Percentiles rank a stretch among this genome's conserved stretches.
Conservation (phyloP, 805 yeast species). For the Kazachstania taianensis region DNA sequence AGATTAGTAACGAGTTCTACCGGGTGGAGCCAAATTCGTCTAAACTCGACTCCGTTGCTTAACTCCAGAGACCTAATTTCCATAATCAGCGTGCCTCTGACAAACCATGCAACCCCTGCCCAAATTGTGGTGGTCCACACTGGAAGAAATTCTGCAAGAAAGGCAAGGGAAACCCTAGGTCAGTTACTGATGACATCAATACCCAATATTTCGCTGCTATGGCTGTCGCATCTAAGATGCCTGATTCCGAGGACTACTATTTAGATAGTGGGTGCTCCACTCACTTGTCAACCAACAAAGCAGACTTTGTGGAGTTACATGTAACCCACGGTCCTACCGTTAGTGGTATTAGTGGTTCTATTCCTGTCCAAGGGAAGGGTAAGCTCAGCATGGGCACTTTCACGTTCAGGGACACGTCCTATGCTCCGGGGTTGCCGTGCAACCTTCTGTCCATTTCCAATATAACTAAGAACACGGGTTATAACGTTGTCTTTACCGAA, state of each 20-base stretch:
- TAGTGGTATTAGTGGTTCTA: constrained; percentile 1
- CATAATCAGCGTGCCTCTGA: no score
- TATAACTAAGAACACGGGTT: background rate
- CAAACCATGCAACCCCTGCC: no score
- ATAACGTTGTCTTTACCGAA: background rate
- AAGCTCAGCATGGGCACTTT: background rate
- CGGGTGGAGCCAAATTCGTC: no score
- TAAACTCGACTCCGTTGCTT: no score
- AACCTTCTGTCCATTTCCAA: constrained; percentile 2
- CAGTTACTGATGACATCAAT: no score
- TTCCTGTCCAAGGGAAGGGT: constrained; percentile 1
- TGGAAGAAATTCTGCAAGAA: background rate
- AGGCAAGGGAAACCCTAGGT: background rate
- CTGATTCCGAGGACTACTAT: no score
- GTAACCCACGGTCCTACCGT: background rate
- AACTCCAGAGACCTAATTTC: no score
- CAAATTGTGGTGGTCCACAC: background rate
- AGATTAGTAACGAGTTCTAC: no score
- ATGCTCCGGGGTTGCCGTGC: constrained; percentile 1
- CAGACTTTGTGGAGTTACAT: background rate
- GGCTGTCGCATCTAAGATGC: no score
- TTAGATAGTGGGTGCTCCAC: background rate
- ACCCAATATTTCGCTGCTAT: no score
- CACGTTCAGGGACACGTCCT: background rate
- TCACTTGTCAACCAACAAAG: background rate